phyloP scores from a whole-genome alignment of 1,284 basidiomycete genomes.

The Austroboletus niveus region DNA sequence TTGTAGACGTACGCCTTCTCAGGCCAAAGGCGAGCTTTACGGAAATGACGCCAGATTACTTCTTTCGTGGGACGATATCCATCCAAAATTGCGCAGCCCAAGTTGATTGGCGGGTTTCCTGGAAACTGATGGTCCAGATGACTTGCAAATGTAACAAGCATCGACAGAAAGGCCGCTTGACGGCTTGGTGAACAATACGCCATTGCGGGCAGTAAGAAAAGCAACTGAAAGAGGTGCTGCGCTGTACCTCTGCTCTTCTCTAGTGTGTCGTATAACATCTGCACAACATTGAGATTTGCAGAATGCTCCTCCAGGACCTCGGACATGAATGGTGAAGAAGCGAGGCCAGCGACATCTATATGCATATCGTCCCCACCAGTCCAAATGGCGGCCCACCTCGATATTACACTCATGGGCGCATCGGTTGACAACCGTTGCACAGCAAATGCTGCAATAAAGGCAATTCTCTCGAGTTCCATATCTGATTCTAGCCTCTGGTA shows the following conservation, averaged over 20 bases:
- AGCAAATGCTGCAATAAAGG: neutral
- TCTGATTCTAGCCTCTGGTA: neutral
- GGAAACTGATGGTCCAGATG: neutral
- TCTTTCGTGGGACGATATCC: neutral
- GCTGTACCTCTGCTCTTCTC: neutral
- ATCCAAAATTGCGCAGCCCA: neutral
- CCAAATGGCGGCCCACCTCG: neutral
- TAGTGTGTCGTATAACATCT: neutral
- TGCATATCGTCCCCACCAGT: neutral
- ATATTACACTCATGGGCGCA: neutral
- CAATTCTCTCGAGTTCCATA: conserved; percentile 1
- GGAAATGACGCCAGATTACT: neutral
- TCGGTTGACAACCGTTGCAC: neutral
- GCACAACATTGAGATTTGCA: neutral
- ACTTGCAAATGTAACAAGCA: neutral
- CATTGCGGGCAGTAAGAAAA: neutral
- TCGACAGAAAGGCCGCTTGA: neutral
- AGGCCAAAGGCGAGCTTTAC: neutral
- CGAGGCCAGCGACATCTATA: neutral
- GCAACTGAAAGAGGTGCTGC: neutral
- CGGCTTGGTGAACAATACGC: neutral
- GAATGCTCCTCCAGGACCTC: neutral
- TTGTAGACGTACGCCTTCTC: neutral
- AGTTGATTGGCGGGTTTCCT: neutral
- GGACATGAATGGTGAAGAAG: neutral